Evolutionary conservation across 768 basidiomycete genomes (phyloP), one percentile per base, ranked within the genome.

Genomic region (Lenzites betulinus): DNA sequence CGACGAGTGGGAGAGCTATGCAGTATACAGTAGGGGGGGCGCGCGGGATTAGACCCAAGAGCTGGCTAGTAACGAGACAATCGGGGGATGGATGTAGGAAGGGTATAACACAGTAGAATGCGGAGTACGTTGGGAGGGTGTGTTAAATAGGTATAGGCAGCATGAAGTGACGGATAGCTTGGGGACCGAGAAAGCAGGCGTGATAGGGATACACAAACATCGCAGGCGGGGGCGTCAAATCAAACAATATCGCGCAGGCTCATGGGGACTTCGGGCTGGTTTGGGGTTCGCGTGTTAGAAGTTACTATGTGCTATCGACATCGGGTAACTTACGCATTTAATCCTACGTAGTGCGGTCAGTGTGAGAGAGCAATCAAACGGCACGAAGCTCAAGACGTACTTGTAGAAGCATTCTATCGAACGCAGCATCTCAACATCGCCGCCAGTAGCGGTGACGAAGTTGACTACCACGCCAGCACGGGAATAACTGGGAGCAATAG

Each of bases 361-460:
- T 43, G 22, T 58, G 22, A 42, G 15, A 20, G 25, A 20, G 38
- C 9, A 18, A 18, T 61, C 47, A 25, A 12, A 28, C 8, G 9
- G 18, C 13, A 33, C 2, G 16, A n/a, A 26, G 51, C 53, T 3
- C 25, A 43, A 60, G 54, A 74, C 84, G 65, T 66, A 93, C 92
- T 93, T 93, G 83, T 96, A 98, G 78, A 94, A 96, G 82, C 95
- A 96, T 80, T 98, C 96, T 81, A 98, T 98, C 67, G 92, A 92
- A 70, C 96, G 85, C 63, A 98, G 79, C 95, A 98, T 97, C 78
- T 98, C 96, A 56, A 98, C 95, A 73, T 98, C 96, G 42, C 95
- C 95, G 30, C 95, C 95, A 15, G 94, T 95, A 55, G 95, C 96
- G 58, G 95, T 97, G 63, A 98, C 95, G 68, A 98, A 95, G 74